Conservation (phyloP, 768 basidiomycete genomes). For the Tylopilus balloui region DNA sequence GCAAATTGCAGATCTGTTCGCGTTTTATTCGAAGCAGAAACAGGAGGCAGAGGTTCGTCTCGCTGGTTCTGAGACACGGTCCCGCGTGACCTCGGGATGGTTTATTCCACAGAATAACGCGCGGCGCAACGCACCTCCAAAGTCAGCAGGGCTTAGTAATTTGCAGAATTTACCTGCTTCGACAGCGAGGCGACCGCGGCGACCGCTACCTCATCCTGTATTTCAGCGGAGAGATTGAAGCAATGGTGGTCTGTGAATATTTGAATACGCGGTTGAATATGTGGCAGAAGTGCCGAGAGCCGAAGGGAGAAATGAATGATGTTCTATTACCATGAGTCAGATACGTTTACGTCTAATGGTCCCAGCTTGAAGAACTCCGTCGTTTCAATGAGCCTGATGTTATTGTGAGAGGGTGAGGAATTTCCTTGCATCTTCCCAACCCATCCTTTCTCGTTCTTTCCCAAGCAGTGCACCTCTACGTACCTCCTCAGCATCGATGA, state of each 20-base stretch:
- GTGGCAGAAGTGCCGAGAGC: not conserved
- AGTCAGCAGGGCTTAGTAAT: constrained; percentile 20
- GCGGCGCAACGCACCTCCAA: constrained; percentile 22
- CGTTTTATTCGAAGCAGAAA: constrained; percentile 67
- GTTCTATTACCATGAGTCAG: constrained; percentile 10
- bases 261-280: not conserved
- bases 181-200: constrained; percentile 19
- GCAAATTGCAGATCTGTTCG: constrained; percentile 69
- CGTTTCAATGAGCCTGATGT: constrained; percentile 6
- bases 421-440: constrained; percentile 53
- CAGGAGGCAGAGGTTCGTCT: constrained; percentile 33
- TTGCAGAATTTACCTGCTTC: constrained; percentile 28
- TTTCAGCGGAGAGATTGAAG: constrained; percentile 21
- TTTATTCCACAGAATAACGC: constrained; percentile 18
- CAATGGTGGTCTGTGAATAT: not conserved
- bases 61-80: not conserved
- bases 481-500: constrained; percentile 68
- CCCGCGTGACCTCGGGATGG: not conserved
- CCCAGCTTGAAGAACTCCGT: not conserved
- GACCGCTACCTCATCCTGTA: constrained; percentile 31
- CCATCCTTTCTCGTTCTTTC: constrained; percentile 77
- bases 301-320: not conserved
- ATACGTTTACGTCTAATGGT: constrained; percentile 3
- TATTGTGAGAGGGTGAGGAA: constrained; percentile 22
- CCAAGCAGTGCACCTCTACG: constrained; percentile 49